Evolutionary conservation across 306 rosid genomes (phyloP).

Genomic region (Ormosia emarginata): DNA sequence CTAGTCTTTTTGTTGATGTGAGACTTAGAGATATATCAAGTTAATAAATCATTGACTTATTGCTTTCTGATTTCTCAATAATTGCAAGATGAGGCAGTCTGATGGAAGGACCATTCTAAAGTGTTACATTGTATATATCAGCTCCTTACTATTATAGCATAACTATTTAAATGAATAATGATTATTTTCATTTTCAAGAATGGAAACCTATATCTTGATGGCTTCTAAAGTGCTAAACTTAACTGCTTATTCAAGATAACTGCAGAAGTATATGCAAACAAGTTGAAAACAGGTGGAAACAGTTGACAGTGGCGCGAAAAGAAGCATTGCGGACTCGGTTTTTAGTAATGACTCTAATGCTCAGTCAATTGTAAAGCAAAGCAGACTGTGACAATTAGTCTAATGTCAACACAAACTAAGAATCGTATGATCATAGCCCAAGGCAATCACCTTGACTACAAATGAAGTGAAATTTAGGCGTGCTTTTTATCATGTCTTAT

Average conservation of each 20-base stretch:
- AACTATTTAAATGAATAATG: too few relatives aligned
- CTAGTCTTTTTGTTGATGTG: too few relatives aligned
- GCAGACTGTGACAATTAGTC: background rate
- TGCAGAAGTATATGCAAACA: background rate
- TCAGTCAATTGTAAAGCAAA: background rate
- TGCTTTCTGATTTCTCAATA: constrained; percentile 29
- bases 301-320: background rate
- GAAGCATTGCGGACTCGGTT: background rate
- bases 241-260: background rate
- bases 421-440: background rate
- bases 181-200: too few relatives aligned
- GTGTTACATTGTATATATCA: background rate
- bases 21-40: too few relatives aligned
- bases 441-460: background rate
- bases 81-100: constrained; percentile 12
- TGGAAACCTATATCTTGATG: background rate
- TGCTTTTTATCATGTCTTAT: background rate
- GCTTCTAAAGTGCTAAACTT: constrained; percentile 1
- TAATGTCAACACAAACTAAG: background rate
- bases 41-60: constrained; percentile 4
- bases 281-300: background rate
- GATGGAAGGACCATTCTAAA: background rate
- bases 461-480: background rate
- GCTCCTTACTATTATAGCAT: background rate
- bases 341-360: background rate